phyloP scores from a whole-genome alignment of 1,284 basidiomycete genomes.

The Leccinum colubrinum region DNA sequence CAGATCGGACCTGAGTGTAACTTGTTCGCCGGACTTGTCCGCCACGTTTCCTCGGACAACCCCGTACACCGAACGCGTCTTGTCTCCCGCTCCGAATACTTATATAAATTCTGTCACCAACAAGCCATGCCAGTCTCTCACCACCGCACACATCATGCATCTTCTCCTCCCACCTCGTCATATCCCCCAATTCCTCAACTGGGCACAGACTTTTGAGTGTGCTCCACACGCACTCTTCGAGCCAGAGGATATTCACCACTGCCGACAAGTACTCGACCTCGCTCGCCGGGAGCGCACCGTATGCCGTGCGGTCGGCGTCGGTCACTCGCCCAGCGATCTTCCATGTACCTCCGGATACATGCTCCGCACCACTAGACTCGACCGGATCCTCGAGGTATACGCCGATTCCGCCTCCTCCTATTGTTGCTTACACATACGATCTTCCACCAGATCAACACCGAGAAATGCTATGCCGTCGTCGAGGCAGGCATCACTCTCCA shows the following conservation, averaged over 20 bases:
- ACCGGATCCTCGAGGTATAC: constrained; percentile 68
- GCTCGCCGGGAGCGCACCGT: constrained; percentile 72
- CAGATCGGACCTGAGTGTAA: not conserved
- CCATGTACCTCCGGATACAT: constrained; percentile 86
- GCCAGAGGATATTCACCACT: constrained; percentile 73
- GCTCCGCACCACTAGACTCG: constrained; percentile 72
- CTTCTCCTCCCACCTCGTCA: constrained; percentile 28
- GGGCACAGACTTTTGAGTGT: constrained; percentile 69
- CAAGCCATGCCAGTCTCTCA: not conserved
- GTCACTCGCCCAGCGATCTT: constrained; percentile 92
- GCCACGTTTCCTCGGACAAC: not conserved
- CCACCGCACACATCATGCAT: not conserved
- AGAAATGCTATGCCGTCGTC: constrained; percentile 68
- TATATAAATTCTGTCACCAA: not conserved
- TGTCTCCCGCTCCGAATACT: not conserved
- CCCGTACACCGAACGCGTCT: constrained; percentile 1
- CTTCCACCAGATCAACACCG: constrained; percentile 62
- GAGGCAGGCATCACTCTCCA: constrained; percentile 82
- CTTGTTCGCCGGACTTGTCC: not conserved
- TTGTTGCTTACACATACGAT: not conserved
- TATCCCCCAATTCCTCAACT: constrained; percentile 59
- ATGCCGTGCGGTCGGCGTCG: constrained; percentile 85
- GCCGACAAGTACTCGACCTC: constrained; percentile 79
- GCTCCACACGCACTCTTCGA: constrained; percentile 70
- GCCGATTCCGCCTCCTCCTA: constrained; percentile 27